Evolutionary conservation across 164 flowering plant genomes (phyloP).

Genomic region (Brasenia schreberi): DNA sequence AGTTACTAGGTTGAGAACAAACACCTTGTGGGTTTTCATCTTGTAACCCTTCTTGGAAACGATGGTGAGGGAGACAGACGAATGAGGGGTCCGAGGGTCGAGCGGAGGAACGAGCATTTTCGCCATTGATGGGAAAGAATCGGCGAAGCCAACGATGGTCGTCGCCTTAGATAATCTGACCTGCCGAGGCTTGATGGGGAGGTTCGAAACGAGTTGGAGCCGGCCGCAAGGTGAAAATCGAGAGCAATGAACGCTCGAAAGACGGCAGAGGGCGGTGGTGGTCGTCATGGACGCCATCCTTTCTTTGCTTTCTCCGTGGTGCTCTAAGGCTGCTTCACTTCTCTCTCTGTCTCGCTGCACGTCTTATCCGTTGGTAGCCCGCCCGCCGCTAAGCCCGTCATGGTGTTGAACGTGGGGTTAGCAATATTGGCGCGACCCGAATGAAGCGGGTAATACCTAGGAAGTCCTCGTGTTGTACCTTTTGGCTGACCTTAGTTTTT

Average conservation of each 20-base stretch:
- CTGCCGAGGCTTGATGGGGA: neutral
- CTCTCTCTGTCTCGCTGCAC: no score
- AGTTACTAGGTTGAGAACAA: neutral
- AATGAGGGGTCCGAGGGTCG: constrained; percentile 12
- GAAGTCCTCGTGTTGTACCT: no score
- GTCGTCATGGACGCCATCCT: no score
- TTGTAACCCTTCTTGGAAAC: constrained; percentile 75
- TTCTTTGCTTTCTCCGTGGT: no score
- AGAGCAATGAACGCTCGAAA: neutral
- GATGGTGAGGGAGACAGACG: constrained; percentile 26
- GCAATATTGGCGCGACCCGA: no score
- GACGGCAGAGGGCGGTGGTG: no score
- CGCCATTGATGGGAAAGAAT: neutral
- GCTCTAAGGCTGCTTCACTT: no score
- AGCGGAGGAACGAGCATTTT: constrained; percentile 1
- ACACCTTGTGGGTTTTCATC: constrained; percentile 91
- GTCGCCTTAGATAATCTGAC: neutral
- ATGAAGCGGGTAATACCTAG: no score
- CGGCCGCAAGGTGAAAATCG: neutral
- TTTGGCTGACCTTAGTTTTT: no score
- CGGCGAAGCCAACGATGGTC: neutral
- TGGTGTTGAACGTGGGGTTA: no score
- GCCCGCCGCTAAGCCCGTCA: no score
- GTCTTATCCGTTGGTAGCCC: no score
- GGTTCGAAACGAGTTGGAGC: neutral